Conservation (phyloP, 2,329 filamentous ascomycete genomes). For the Colletotrichum echinochloae region DNA sequence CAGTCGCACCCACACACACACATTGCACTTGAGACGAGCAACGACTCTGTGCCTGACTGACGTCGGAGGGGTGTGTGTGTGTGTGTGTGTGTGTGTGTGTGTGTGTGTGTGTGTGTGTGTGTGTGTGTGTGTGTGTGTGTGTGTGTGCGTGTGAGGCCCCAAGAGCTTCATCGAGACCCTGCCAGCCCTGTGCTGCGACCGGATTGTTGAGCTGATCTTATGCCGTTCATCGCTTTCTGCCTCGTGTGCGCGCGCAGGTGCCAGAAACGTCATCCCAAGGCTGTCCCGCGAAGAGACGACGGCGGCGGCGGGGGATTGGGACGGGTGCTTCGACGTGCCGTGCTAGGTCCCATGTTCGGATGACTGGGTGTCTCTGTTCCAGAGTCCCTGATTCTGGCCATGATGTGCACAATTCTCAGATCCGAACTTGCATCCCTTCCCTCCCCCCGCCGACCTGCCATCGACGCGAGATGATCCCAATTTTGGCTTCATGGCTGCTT, state of each 20-base stretch:
- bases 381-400: conserved; percentile 36
- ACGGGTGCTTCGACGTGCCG: conserved; percentile 34
- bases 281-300: background rate
- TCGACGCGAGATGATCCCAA: conserved; percentile 38
- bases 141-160: conserved; percentile 48
- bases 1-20: background rate
- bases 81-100: conserved; percentile 36
- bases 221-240: conserved; percentile 41
- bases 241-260: background rate
- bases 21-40: conserved; percentile 58
- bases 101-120: conserved; percentile 36
- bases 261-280: conserved; percentile 39
- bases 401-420: conserved; percentile 34
- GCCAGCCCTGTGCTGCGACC: conserved; percentile 54
- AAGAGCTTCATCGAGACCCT: conserved; percentile 46
- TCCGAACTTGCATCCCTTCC: conserved; percentile 12
- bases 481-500: conserved; percentile 28
- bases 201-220: conserved; percentile 59
- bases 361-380: conserved; percentile 41
- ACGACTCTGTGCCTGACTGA: conserved; percentile 52
- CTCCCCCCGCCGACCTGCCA: conserved; percentile 1
- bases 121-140: conserved; percentile 35
- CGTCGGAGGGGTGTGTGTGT: conserved; percentile 28
- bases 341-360: conserved; percentile 40
- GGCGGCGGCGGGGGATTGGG: no score